phyloP scores from a whole-genome alignment of 148 eudicot genomes.

The Pharnaceum exiguum region DNA sequence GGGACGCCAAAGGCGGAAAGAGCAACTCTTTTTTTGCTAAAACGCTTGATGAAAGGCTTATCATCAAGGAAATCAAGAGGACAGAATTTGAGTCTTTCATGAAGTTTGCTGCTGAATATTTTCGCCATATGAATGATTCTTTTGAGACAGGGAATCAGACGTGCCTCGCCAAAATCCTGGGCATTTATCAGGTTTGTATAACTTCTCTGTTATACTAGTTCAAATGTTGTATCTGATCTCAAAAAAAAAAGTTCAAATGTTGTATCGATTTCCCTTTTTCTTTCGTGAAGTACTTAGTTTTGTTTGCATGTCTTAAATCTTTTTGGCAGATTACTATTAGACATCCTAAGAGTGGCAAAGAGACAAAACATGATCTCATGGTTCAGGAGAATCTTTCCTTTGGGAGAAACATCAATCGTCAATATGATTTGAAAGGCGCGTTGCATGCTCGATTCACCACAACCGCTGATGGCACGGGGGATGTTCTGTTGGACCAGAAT shows the following conservation, averaged over 20 bases:
- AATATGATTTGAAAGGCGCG: constrained; percentile 95
- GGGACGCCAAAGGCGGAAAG: constrained; percentile 99
- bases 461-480: constrained; percentile 65
- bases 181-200: constrained; percentile 79
- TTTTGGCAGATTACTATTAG: constrained; percentile 54
- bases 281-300: not conserved
- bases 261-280: not conserved
- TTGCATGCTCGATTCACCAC: constrained; percentile 69
- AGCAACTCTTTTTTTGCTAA: constrained; percentile 87
- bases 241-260: too few relatives aligned
- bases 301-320: constrained; percentile 3
- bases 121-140: constrained; percentile 65
- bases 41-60: constrained; percentile 83
- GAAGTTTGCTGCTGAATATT: constrained; percentile 67
- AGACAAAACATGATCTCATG: constrained; percentile 73
- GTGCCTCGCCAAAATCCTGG: constrained; percentile 92
- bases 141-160: constrained; percentile 70
- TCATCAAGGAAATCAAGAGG: constrained; percentile 86
- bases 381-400: constrained; percentile 93
- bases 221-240: not conserved
- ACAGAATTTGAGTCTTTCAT: constrained; percentile 75
- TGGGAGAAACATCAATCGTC: constrained; percentile 56
- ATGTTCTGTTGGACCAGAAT: constrained; percentile 89
- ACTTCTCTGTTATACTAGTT: not conserved
- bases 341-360: constrained; percentile 59